phyloP scores from a whole-genome alignment of 2,329 filamentous ascomycete genomes.

The Pestalotiopsis sp. region DNA sequence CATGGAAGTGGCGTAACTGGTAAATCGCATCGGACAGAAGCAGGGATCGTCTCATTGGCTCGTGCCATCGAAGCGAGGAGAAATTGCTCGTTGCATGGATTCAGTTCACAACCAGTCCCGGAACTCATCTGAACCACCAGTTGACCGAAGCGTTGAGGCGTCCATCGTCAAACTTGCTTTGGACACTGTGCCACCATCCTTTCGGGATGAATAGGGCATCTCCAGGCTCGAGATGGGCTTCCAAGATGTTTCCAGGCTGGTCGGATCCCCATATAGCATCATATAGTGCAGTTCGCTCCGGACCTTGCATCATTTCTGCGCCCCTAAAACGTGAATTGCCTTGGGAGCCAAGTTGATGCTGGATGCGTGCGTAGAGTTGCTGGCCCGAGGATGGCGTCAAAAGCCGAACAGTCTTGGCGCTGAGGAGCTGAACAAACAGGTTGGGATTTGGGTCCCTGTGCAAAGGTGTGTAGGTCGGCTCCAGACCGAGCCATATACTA shows the following conservation, averaged over 20 bases:
- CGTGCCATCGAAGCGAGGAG: too few species aligned
- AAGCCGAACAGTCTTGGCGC: slow-evolving; percentile 73
- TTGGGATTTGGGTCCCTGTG: slow-evolving; percentile 96
- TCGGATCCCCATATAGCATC: slow-evolving; percentile 67
- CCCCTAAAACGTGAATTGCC: slow-evolving; percentile 64
- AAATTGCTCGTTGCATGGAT: too few species aligned
- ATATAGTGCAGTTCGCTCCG: slow-evolving; percentile 68
- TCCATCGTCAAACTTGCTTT: slow-evolving; percentile 54
- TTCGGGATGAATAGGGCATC: slow-evolving; percentile 79
- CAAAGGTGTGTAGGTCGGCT: slow-evolving; percentile 86
- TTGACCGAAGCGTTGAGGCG: slow-evolving; percentile 56
- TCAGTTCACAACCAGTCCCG: background rate
- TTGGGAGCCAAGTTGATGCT: slow-evolving; percentile 38
- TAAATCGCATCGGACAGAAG: background rate
- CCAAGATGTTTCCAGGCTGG: slow-evolving; percentile 36
- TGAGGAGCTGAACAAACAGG: slow-evolving; percentile 80
- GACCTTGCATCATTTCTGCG: slow-evolving; percentile 88
- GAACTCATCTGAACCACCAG: slow-evolving; percentile 74
- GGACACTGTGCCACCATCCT: slow-evolving; percentile 87
- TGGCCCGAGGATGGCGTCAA: slow-evolving; percentile 67
- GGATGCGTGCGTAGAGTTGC: slow-evolving; percentile 61
- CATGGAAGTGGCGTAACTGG: background rate
- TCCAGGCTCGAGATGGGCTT: slow-evolving; percentile 63
- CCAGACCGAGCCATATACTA: slow-evolving; percentile 85
- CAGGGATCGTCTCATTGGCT: too few species aligned